Evolutionary conservation across 2,329 filamentous ascomycete genomes (phyloP).

Genomic region (Magnaporthiopsis rhizophila): DNA sequence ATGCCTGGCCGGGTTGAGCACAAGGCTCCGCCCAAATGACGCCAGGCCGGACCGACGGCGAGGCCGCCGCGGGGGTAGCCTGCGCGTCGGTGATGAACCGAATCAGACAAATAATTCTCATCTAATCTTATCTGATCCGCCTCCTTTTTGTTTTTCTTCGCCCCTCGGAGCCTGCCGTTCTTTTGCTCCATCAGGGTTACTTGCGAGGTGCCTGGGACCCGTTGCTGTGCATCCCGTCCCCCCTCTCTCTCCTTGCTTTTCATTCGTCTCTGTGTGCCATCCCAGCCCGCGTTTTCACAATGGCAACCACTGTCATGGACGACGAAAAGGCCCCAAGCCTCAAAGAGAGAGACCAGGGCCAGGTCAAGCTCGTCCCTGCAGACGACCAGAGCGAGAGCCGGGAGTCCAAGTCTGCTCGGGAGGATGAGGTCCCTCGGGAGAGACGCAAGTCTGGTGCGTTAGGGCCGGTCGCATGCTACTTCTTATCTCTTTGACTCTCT

Average conservation of each 20-base stretch:
- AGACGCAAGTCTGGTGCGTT: background rate
- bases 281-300: background rate
- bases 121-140: background rate
- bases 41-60: background rate
- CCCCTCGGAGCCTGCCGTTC: no score
- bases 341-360: background rate
- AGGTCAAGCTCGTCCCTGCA: background rate
- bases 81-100: background rate
- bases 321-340: background rate
- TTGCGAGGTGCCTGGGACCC: no score
- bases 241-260: background rate
- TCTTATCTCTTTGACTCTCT: background rate
- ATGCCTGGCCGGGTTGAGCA: background rate
- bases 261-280: background rate
- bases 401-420: background rate
- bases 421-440: background rate
- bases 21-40: background rate
- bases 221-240: background rate
- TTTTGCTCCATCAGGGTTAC: no score
- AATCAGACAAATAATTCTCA: background rate
- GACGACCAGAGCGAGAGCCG: background rate
- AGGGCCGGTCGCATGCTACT: no score
- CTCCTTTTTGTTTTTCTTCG: background rate
- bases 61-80: background rate
- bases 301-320: background rate